Evolutionary conservation across 345 rosid species (phyloP).

Genomic region (Populus ilicifolia): DNA sequence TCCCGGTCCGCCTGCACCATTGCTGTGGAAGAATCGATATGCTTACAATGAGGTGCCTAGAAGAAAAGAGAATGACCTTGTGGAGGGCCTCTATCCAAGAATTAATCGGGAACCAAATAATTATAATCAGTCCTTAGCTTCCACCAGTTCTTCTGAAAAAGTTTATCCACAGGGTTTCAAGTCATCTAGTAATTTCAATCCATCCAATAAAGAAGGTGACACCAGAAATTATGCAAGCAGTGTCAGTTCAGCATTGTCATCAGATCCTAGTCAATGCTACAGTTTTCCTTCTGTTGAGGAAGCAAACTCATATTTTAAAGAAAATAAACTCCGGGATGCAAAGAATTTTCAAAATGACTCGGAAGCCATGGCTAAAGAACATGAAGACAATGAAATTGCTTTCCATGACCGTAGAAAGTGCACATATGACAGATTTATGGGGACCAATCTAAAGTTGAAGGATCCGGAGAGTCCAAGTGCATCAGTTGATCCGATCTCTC

Average conservation of each 20-base stretch:
- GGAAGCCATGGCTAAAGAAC: constrained; percentile 24
- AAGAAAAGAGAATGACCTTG: constrained; percentile 63
- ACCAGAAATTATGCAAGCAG: constrained; percentile 34
- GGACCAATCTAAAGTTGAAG: constrained; percentile 45
- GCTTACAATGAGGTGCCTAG: constrained; percentile 79
- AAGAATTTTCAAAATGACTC: constrained; percentile 35
- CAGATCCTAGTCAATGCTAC: constrained; percentile 37
- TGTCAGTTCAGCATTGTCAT: constrained; percentile 35
- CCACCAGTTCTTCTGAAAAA: constrained; percentile 49
- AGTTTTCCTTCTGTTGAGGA: constrained; percentile 34
- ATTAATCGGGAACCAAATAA: constrained; percentile 66
- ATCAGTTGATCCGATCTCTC: constrained; percentile 47
- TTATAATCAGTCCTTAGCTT: constrained; percentile 45
- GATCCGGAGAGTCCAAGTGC: constrained; percentile 68
- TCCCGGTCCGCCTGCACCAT: constrained; percentile 68
- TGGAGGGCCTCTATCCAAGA: constrained; percentile 65
- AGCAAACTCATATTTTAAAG: constrained; percentile 28
- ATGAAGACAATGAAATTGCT: constrained; percentile 43
- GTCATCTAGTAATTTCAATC: constrained; percentile 36
- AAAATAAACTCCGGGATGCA: constrained; percentile 34
- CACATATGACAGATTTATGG: constrained; percentile 52
- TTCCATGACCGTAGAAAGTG: constrained; percentile 45
- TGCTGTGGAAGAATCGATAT: constrained; percentile 78
- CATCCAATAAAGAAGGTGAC: constrained; percentile 37
- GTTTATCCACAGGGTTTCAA: constrained; percentile 38